Conservation (phyloP, 2,329 filamentous ascomycete species). For the Dothiorella sarmentorum region DNA sequence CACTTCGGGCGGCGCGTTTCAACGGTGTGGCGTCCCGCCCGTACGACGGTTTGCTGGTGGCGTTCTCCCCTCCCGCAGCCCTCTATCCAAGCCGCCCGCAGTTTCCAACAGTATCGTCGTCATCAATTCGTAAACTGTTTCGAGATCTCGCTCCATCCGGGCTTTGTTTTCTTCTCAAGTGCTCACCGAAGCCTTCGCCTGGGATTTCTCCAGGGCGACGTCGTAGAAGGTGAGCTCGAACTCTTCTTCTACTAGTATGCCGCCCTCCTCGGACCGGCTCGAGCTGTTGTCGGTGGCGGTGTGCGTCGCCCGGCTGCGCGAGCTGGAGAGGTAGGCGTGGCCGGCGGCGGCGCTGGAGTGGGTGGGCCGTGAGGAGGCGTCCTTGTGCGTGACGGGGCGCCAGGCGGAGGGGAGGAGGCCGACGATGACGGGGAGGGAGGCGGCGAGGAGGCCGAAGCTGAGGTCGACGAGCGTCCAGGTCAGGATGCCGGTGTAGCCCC, state of each 20-base stretch:
- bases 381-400: not conserved
- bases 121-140: too few relatives aligned
- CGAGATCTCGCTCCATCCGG: too few relatives aligned
- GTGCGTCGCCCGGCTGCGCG: not conserved
- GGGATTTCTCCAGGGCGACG: not conserved
- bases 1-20: too few relatives aligned
- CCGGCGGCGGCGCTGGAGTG: not conserved
- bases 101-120: too few relatives aligned
- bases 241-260: not conserved
- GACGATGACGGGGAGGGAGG: constrained; percentile 9
- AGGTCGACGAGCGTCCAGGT: constrained; percentile 16
- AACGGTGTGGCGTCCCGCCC: too few relatives aligned
- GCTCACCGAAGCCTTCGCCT: not conserved
- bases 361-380: not conserved
- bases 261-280: not conserved
- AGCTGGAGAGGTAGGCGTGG: not conserved
- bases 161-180: too few relatives aligned
- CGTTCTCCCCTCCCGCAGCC: too few relatives aligned
- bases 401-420: constrained; percentile 1
- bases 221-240: constrained; percentile 2
- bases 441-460: constrained; percentile 6
- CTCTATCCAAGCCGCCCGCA: too few relatives aligned
- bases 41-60: too few relatives aligned
- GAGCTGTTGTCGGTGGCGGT: not conserved
- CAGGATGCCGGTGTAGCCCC: constrained; percentile 9